A percentile compares a stretch with the other conserved stretches of the same genome.
These are phyloP conservation scores for Cryptococcus amylolentus DNA, from an alignment of 1,284 basidiomycete genomes.

Conservation along the genomic window DNA sequence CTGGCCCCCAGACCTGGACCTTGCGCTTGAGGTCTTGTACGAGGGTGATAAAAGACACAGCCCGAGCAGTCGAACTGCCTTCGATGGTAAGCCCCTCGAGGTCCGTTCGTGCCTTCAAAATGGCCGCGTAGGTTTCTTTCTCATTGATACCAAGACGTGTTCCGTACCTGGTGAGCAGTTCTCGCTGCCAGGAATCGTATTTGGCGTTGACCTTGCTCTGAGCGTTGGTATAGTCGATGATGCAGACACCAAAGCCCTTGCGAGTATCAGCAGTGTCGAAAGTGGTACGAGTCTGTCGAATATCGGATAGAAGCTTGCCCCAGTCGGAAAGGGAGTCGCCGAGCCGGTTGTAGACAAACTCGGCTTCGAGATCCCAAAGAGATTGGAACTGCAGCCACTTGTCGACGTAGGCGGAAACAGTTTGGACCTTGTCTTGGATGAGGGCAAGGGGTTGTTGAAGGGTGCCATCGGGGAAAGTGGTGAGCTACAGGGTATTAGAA, in stretches of 20 bases:
- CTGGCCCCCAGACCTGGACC: slow-evolving; percentile 93
- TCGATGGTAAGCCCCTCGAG: slow-evolving; percentile 84
- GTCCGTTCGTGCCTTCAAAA: slow-evolving; percentile 88
- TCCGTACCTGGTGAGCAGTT: slow-evolving; percentile 87
- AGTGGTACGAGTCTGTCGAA: slow-evolving; percentile 90
- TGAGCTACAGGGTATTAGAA: slow-evolving; percentile 57
- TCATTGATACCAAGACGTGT: slow-evolving; percentile 86
- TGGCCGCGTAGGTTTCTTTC: slow-evolving; percentile 92
- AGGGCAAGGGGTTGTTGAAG: slow-evolving; percentile 79
- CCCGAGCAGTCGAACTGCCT: slow-evolving; percentile 74
- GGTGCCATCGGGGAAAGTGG: slow-evolving; percentile 67
- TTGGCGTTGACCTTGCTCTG: slow-evolving; percentile 96
- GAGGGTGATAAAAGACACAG: slow-evolving; percentile 98
- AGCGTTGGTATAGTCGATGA: slow-evolving; percentile 96
- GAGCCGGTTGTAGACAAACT: slow-evolving; percentile 84
- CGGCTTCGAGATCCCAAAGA: slow-evolving; percentile 95
- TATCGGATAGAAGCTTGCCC: slow-evolving; percentile 92
- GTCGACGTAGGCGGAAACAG: slow-evolving; percentile 79
- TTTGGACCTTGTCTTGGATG: slow-evolving; percentile 75
- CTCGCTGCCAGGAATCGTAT: slow-evolving; percentile 96
- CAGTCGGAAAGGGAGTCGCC: slow-evolving; percentile 89
- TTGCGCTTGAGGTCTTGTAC: slow-evolving; percentile 98
- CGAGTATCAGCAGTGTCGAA: slow-evolving; percentile 96
- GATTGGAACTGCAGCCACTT: slow-evolving; percentile 99
- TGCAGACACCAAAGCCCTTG: slow-evolving; percentile 84